Evolutionary conservation across 2,329 filamentous ascomycete species (phyloP).

Genomic region (Botrytis cinerea): DNA sequence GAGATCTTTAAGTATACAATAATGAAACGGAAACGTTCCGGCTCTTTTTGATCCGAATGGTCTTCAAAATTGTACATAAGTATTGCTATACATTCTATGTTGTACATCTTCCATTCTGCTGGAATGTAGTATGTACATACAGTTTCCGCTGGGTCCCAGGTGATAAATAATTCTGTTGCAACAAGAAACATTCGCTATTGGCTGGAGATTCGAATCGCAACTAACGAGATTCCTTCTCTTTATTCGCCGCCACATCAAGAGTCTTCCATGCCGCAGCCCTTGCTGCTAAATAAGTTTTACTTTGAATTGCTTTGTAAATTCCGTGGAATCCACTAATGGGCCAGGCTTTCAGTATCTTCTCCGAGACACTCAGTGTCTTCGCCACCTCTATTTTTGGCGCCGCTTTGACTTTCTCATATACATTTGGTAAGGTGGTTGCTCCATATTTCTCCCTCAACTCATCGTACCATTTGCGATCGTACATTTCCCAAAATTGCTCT

Average conservation of each 20-base stretch:
- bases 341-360: conserved; percentile 50
- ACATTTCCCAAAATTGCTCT: conserved; percentile 67
- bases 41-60: background rate
- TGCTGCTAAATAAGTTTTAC: conserved; percentile 43
- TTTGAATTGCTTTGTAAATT: conserved; percentile 59
- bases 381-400: conserved; percentile 49
- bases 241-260: background rate
- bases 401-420: conserved; percentile 71
- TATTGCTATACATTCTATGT: background rate
- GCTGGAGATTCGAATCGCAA: too few relatives aligned
- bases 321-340: conserved; percentile 62
- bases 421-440: conserved; percentile 62
- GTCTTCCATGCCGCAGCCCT: conserved; percentile 37
- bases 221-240: background rate
- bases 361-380: conserved; percentile 47
- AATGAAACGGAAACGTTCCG: background rate
- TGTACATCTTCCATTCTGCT: background rate
- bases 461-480: conserved; percentile 63
- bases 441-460: conserved; percentile 62
- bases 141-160: background rate
- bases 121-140: background rate
- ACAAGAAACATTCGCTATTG: background rate
- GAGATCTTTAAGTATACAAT: background rate
- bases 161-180: background rate
- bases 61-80: background rate